phyloP scores from a whole-genome alignment of 352 stramenopile species.

The Phytophthora fragariaefolia region DNA sequence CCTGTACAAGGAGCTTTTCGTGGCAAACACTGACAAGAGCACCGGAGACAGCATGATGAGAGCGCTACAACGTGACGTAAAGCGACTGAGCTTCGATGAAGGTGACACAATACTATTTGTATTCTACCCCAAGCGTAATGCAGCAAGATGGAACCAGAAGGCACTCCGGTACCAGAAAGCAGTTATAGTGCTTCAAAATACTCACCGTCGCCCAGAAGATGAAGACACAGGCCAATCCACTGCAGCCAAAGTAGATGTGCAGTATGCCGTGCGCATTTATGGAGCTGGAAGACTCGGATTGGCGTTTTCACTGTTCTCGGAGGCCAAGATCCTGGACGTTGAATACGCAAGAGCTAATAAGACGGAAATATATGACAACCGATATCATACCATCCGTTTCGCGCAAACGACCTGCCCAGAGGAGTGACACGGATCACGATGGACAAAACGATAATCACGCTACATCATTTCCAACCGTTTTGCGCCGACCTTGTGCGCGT shows the following conservation, averaged over 20 bases:
- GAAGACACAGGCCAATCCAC: background rate
- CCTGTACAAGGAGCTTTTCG: too few species aligned
- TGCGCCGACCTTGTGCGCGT: too few species aligned
- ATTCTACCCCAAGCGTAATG: too few species aligned
- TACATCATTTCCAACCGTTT: too few species aligned
- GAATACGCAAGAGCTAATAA: background rate
- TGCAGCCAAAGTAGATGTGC: background rate
- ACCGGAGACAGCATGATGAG: too few species aligned
- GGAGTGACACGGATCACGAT: background rate
- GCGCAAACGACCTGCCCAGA: background rate
- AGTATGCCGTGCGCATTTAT: background rate
- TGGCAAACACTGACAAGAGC: too few species aligned
- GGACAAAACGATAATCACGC: background rate
- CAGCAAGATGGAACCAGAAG: too few species aligned
- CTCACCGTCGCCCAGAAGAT: background rate
- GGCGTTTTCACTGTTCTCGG: background rate
- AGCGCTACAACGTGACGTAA: too few species aligned
- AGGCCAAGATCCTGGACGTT: background rate
- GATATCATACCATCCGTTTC: background rate
- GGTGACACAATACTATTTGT: too few species aligned
- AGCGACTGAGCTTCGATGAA: too few species aligned
- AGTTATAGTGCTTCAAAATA: background rate
- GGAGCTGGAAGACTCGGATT: background rate
- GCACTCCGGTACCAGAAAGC: too few species aligned
- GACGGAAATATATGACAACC: background rate